A percentile compares a stretch with the other conserved stretches of the same genome.
phyloP scores from a whole-genome alignment of 2,329 filamentous ascomycete genomes.

The Diaporthe ampelina region DNA sequence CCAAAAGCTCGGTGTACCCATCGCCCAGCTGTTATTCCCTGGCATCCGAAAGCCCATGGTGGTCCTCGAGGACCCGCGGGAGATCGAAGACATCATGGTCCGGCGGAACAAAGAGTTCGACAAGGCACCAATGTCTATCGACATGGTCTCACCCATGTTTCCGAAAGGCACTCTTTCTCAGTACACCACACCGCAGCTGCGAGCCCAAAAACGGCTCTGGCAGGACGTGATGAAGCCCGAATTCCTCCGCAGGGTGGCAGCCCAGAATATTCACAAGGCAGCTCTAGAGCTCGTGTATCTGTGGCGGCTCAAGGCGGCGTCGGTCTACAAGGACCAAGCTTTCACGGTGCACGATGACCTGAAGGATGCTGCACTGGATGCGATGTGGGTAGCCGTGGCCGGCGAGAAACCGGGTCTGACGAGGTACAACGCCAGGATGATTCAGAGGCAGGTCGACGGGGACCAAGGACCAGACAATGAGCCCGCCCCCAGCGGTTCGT shows the following conservation, averaged over 20 bases:
- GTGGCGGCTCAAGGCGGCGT: slow-evolving; percentile 49
- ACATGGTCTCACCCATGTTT: slow-evolving; percentile 47
- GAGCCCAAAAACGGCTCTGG: slow-evolving; percentile 51
- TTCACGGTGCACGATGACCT: slow-evolving; percentile 54
- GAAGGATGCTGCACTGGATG: slow-evolving; percentile 52
- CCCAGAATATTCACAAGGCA: slow-evolving; percentile 47
- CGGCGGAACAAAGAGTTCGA: slow-evolving; percentile 51
- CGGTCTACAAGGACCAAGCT: slow-evolving; percentile 40
- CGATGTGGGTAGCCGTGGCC: slow-evolving; percentile 54
- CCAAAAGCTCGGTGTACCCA: slow-evolving; percentile 39
- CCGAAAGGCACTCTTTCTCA: slow-evolving; percentile 47
- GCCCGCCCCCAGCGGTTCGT: slow-evolving; percentile 43
- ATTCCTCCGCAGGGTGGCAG: slow-evolving; percentile 49
- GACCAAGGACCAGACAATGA: slow-evolving; percentile 51
- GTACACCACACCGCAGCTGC: slow-evolving; percentile 45
- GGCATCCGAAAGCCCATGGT: slow-evolving; percentile 44
- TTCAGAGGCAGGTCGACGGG: slow-evolving; percentile 40
- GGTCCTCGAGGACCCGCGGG: slow-evolving; percentile 47
- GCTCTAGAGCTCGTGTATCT: slow-evolving; percentile 47
- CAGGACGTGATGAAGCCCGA: slow-evolving; percentile 49
- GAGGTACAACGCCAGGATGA: slow-evolving; percentile 44
- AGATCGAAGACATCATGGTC: slow-evolving; percentile 49
- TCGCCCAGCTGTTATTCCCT: slow-evolving; percentile 47
- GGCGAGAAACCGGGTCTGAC: slow-evolving; percentile 52
- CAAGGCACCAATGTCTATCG: slow-evolving; percentile 44